Base-by-base conservation (phyloP, 257 asterid species). In the Salvia rosmarinus region DNA sequence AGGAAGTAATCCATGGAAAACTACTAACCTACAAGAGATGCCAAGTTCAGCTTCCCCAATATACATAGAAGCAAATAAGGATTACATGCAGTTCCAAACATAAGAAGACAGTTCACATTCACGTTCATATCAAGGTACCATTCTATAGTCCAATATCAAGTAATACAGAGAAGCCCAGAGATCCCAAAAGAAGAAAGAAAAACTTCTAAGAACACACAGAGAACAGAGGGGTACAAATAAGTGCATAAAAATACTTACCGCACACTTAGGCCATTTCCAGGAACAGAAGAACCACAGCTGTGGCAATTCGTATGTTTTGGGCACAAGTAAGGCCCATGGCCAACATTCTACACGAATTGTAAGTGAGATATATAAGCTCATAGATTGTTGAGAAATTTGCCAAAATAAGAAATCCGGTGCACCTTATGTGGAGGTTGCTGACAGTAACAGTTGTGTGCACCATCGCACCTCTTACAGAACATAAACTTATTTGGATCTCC, bases 361-460 rank as follows among this genome's bases (percentile, higher is more conserved):
- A 65, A 75, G 74, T 71, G 64, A 84, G 71, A 72, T 42, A 59
- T 23, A 69, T 74, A 65, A 79, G 72, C 56, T 25, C 56, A 50
- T 40, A 12, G 75, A 68, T 25, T 43, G 65, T 11, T 25, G 46
- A 72, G 42, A 10, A 61, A 39, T n/a, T 44, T 42, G 63, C 52
- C 65, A 52, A 54, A 35, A 56, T 68, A 70, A 35, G 73, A 57
- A 67, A 75, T 46, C 25, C 37, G 43, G 63, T 72, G 69, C 75
- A 95, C 99, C 99, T 91, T 95, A 77, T 91, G 99, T 35, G 99
- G 96, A 78, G 97, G 99, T 77, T 95, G 98, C 79, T 88, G 95
- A 70, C 99, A 95, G 86, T 91, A 88, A 78, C 98, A 91, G 70
- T 95, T 97, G 64, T 64, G 79, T 64, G 99, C 99, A 67, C 84